These are phyloP conservation scores for Ophiostoma sp. DNA, from an alignment of 2,329 filamentous ascomycete genomes.

Conservation along the genomic window DNA sequence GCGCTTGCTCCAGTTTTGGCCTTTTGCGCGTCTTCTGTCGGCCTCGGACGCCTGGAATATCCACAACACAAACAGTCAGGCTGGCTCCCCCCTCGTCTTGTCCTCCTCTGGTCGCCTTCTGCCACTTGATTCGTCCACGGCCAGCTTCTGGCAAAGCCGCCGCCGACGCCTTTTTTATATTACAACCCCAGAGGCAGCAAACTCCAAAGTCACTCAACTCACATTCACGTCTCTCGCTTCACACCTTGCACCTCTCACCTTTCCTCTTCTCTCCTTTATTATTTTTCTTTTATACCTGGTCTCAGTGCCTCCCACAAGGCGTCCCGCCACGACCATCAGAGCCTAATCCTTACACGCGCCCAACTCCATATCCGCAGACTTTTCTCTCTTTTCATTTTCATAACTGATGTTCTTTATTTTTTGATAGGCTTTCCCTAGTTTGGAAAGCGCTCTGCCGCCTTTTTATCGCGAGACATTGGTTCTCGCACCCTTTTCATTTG, in stretches of 20 bases:
- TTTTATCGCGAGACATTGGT: neutral
- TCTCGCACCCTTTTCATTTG: neutral
- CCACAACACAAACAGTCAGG: constrained; percentile 26
- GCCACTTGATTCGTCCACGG: constrained; percentile 25
- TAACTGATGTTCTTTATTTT: neutral
- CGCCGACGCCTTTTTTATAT: constrained; percentile 12
- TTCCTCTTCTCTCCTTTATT: neutral
- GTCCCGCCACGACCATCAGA: neutral
- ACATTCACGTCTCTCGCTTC: neutral
- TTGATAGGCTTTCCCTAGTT: neutral
- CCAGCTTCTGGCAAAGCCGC: constrained; percentile 13
- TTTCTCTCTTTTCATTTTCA: neutral
- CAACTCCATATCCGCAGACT: neutral
- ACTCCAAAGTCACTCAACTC: constrained; percentile 5
- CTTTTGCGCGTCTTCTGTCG: constrained; percentile 34
- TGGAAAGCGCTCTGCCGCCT: neutral
- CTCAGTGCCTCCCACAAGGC: neutral
- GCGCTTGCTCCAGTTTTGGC: constrained; percentile 38
- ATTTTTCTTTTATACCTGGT: neutral
- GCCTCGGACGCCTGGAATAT: constrained; percentile 23
- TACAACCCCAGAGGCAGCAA: constrained; percentile 12
- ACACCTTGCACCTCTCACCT: neutral
- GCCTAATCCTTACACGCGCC: neutral
- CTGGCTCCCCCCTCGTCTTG: constrained; percentile 28
- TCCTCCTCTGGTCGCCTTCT: constrained; percentile 20